Conservation (phyloP, 2,329 filamentous ascomycete genomes). For the Neospermospora avenae region DNA sequence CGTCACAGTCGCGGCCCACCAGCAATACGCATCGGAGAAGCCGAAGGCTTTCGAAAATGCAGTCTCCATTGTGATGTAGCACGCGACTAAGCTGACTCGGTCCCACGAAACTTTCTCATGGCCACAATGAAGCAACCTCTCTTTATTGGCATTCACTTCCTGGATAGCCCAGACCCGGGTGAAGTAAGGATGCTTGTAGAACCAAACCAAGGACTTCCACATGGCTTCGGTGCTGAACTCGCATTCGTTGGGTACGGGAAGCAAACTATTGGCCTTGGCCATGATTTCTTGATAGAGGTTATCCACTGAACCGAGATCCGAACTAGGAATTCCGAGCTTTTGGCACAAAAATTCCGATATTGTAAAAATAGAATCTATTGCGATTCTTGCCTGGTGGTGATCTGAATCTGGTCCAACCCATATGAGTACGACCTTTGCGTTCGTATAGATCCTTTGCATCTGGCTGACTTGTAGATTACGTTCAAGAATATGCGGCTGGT, state of each 20-base stretch:
- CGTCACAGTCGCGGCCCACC: conserved; percentile 30
- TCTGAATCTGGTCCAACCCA: conserved; percentile 26
- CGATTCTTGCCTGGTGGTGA: conserved; percentile 6
- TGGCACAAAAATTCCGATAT: conserved; percentile 15
- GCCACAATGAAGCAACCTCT: conserved; percentile 25
- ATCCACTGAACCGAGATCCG: conserved; percentile 9
- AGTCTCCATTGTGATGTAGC: conserved; percentile 30
- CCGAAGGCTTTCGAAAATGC: conserved; percentile 28
- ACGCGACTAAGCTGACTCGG: conserved; percentile 28
- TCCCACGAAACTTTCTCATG: conserved; percentile 27
- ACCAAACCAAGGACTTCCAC: conserved; percentile 28
- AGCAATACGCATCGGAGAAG: conserved; percentile 29
- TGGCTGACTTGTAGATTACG: conserved; percentile 28
- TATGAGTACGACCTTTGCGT: conserved; percentile 29
- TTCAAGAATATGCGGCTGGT: conserved; percentile 30
- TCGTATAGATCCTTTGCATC: conserved; percentile 33
- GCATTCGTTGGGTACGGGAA: conserved; percentile 25
- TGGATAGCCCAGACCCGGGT: conserved; percentile 28
- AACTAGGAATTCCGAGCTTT: conserved; percentile 12
- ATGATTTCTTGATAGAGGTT: conserved; percentile 22
- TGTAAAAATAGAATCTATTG: conserved; percentile 10
- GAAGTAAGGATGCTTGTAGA: conserved; percentile 27
- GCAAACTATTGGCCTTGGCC: conserved; percentile 16
- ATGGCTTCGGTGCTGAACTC: conserved; percentile 25
- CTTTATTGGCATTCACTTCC: conserved; percentile 27